A percentile compares a stretch with the other conserved stretches of the same genome.
phyloP scores from a whole-genome alignment of 495 filamentous ascomycete species.

The Durotheca rogersii region DNA sequence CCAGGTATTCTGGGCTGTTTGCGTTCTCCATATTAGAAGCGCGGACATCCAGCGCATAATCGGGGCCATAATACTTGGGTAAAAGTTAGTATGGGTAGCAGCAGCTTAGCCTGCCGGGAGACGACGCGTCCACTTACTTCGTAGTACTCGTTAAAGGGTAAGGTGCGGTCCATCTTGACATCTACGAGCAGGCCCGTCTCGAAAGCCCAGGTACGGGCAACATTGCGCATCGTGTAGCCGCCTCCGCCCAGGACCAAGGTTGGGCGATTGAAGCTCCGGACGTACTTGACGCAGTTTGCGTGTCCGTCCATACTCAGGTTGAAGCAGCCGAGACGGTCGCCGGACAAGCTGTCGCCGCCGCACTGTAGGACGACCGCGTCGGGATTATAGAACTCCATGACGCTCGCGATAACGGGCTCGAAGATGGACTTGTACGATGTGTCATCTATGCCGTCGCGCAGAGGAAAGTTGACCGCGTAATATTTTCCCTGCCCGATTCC shows the following conservation, averaged over 20 bases:
- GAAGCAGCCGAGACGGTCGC: slow-evolving; percentile 94
- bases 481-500: slow-evolving; percentile 91
- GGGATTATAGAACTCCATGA: slow-evolving; percentile 95
- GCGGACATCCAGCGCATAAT: slow-evolving; percentile 93
- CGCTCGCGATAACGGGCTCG: slow-evolving; percentile 85
- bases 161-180: slow-evolving; percentile 69
- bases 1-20: slow-evolving; percentile 89
- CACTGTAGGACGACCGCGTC: slow-evolving; percentile 97
- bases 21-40: slow-evolving; percentile 99
- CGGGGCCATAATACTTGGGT: slow-evolving; percentile 86
- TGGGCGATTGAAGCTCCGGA: slow-evolving; percentile 88
- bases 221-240: slow-evolving; percentile 98
- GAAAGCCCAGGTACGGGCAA: slow-evolving; percentile 94
- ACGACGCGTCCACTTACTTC: slow-evolving; percentile 59
- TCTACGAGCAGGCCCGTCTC: slow-evolving; percentile 91
- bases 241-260: slow-evolving; percentile 92
- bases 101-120: background rate
- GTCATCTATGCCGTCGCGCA: slow-evolving; percentile 96
- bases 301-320: slow-evolving; percentile 97
- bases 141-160: slow-evolving; percentile 99
- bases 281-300: slow-evolving; percentile 94
- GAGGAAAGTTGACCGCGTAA: slow-evolving; percentile 94
- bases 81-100: slow-evolving; percentile 33
- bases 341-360: slow-evolving; percentile 91
- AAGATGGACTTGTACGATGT: slow-evolving; percentile 90